phyloP scores from a whole-genome alignment of 1,284 basidiomycete species.

The Acaromyces ingoldii region DNA sequence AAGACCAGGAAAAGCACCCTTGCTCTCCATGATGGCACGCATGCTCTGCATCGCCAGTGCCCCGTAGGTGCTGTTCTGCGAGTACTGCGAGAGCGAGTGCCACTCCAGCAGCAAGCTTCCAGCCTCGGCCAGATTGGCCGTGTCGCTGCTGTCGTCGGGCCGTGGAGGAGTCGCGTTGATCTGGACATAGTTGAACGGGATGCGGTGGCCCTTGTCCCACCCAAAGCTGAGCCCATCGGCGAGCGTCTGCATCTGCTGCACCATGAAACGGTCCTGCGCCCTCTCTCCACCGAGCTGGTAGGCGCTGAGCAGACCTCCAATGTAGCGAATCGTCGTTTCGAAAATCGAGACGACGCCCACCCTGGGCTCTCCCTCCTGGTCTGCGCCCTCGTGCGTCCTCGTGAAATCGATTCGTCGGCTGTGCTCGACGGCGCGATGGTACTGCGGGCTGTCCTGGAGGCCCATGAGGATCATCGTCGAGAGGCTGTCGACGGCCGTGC shows the following conservation, averaged over 20 bases:
- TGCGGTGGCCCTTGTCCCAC: conserved; percentile 10
- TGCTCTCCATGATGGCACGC: conserved; percentile 23
- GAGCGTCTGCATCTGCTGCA: conserved; percentile 11
- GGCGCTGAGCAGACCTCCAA: conserved; percentile 32
- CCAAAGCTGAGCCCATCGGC: conserved; percentile 1
- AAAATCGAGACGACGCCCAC: conserved; percentile 24
- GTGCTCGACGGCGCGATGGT: conserved; percentile 16
- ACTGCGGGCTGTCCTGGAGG: conserved; percentile 19
- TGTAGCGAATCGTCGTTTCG: conserved; percentile 41
- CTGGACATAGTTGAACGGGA: conserved; percentile 32
- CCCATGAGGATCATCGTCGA: conserved; percentile 36
- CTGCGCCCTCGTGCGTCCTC: conserved; percentile 11
- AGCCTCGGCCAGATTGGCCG: conserved; percentile 28
- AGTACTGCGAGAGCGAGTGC: conserved; percentile 25
- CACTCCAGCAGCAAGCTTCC: conserved; percentile 40
- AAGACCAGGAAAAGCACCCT: conserved; percentile 27
- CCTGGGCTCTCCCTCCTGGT: background rate
- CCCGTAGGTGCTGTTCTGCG: conserved; percentile 26
- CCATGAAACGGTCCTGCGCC: conserved; percentile 6
- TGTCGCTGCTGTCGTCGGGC: conserved; percentile 8
- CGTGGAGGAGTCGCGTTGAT: conserved; percentile 20
- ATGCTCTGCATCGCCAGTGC: conserved; percentile 19
- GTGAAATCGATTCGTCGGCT: conserved; percentile 25
- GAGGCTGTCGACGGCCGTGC: conserved; percentile 35
- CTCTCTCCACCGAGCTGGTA: conserved; percentile 26